Percentiles rank a stretch among this genome's conserved stretches.
phyloP scores from a whole-genome alignment of 148 eudicot species.

The Oxyria digyna region DNA sequence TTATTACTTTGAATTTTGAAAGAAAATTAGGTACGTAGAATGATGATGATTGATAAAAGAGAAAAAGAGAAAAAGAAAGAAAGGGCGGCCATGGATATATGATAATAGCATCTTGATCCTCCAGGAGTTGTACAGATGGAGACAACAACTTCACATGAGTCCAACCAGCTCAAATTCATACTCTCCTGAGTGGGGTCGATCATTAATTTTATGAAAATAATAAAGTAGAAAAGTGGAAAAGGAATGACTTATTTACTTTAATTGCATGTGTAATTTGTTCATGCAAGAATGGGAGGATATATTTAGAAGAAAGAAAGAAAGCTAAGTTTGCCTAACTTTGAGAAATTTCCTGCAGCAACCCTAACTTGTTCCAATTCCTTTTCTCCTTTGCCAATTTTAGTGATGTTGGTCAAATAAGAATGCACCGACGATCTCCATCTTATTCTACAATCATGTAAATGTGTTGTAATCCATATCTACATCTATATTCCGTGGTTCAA shows the following conservation, averaged over 20 bases:
- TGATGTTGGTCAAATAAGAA: neutral
- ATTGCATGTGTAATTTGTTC: neutral
- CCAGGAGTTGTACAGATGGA: neutral
- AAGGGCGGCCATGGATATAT: neutral
- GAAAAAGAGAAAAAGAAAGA: neutral
- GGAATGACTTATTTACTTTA: neutral
- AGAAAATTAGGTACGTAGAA: neutral
- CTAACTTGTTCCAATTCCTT: neutral
- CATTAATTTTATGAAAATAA: neutral
- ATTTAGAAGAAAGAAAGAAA: neutral
- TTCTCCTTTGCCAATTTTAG: neutral
- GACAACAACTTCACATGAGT: neutral
- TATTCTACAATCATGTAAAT: neutral
- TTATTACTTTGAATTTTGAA: no score
- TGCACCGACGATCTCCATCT: no score
- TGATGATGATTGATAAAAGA: neutral
- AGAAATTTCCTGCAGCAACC: no score
- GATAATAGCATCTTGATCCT: neutral
- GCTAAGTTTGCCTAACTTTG: constrained; percentile 3
- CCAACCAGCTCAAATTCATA: neutral
- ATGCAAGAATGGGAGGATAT: neutral
- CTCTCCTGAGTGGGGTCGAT: neutral
- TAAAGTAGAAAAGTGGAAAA: neutral
- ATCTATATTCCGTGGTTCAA: no score
- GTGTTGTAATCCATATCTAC: no score